These are phyloP conservation scores for Ilyonectria robusta DNA, from an alignment of 2,329 filamentous ascomycete genomes.

Conservation along the genomic window DNA sequence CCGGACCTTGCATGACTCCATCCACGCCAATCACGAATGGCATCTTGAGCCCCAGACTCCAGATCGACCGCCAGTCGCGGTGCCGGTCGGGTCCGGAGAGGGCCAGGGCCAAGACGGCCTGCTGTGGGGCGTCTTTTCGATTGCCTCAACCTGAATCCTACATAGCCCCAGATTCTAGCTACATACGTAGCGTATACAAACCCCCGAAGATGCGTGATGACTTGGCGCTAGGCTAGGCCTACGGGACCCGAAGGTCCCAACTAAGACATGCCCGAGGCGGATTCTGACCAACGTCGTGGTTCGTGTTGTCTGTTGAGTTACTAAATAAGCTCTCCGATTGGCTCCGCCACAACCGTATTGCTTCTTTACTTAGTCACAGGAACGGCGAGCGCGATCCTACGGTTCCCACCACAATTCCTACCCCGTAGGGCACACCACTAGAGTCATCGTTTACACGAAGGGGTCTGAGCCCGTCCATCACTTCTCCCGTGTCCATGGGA, in stretches of 20 bases:
- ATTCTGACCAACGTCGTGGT: conserved; percentile 27
- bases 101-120: conserved; percentile 10
- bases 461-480: background rate
- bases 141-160: conserved; percentile 30
- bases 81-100: conserved; percentile 18
- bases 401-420: background rate
- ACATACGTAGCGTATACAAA: conserved; percentile 1
- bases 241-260: background rate
- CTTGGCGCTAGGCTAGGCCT: conserved; percentile 34
- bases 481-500: conserved; percentile 2
- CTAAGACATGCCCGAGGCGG: background rate
- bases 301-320: conserved; percentile 36
- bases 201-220: conserved; percentile 31
- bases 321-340: conserved; percentile 25
- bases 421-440: conserved; percentile 3
- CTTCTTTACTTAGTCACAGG: conserved; percentile 30
- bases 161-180: conserved; percentile 23
- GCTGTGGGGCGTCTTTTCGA: conserved; percentile 23
- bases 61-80: conserved; percentile 25
- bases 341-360: conserved; percentile 14
- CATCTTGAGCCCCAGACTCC: conserved; percentile 18
- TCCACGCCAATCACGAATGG: conserved; percentile 20
- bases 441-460: background rate
- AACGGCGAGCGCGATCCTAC: conserved; percentile 26
- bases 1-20: conserved; percentile 17